These are phyloP conservation scores for Tricholoma hemisulphureum DNA, from an alignment of 768 basidiomycete species.

Conservation along the genomic window DNA sequence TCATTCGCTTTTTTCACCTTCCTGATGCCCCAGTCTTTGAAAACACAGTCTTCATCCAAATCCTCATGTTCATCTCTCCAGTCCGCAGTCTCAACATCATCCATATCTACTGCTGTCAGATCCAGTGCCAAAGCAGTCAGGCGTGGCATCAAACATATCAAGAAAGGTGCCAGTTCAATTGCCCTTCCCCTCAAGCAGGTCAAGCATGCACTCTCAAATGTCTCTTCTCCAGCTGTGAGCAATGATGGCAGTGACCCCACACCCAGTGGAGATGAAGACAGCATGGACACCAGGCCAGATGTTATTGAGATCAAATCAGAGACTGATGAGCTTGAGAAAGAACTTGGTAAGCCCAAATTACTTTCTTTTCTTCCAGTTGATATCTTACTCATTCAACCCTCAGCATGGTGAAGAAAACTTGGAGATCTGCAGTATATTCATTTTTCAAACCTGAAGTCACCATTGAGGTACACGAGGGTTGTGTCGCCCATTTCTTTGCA, in stretches of 20 bases:
- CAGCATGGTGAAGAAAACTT: background rate
- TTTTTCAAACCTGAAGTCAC: background rate
- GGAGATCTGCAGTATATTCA: background rate
- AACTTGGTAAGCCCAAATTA: background rate
- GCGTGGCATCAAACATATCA: background rate
- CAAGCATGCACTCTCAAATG: no score
- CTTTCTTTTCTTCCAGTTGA: constrained; percentile 7
- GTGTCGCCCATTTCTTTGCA: background rate
- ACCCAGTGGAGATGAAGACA: background rate
- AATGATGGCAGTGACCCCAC: background rate
- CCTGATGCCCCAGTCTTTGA: background rate
- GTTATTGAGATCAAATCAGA: background rate
- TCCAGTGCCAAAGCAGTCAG: background rate
- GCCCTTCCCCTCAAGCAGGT: no score
- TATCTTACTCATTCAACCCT: background rate
- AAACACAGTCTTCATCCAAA: background rate
- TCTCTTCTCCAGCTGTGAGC: background rate
- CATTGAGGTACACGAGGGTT: background rate
- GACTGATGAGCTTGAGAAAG: background rate
- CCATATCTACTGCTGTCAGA: background rate
- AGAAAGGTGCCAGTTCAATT: background rate
- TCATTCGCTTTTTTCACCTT: background rate
- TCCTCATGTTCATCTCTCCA: background rate
- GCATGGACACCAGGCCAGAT: background rate
- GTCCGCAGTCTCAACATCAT: background rate